Base-by-base conservation (phyloP, 164 flowering plant genomes). In the Sedum album region DNA sequence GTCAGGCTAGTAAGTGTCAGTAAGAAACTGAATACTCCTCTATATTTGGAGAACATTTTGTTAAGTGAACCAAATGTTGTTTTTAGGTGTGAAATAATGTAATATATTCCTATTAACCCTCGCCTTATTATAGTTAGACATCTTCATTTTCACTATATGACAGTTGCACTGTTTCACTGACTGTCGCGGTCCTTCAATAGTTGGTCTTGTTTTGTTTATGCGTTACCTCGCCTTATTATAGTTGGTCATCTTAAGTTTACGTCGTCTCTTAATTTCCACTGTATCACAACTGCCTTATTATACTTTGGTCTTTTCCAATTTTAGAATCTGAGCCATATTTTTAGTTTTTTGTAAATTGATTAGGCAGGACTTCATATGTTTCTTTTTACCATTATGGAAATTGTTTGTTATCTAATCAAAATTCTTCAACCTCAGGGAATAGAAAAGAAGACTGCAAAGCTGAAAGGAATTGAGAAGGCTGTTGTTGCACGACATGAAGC, bases 401-500 rank as follows among this genome's bases (percentile, higher is more conserved):
- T 26, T 57, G 31, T 65, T 10, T 26, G 20, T 4, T 21, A 53
- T 25, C 55, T 35, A 46, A 74, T 60, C 36, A 36, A 33, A 23
- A 41, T 44, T 23, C 49, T 49, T 46, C 31, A 69, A 18, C 68
- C 68, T 60, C 71, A 94, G 99, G 99, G 99, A 26, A 94, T 94
- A 72, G 99, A 94, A 73, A 94, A 94, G 81, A 94, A 94, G 78
- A 84, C 88, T 72, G 81, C 87, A 66, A 94, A 84, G 75, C 80
- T 94, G 75, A 81, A 85, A 76, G 96, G 97, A 74, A 76, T 68
- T 79, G 99, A 94, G 81, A 94, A 85, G 83, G 97, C 88, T 78
- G 99, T 94, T 26, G 99, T 94, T 79, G 97, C 99, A 66, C 80
- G 97, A 60, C 99, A 94, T 82, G 99, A 94, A 82, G 99, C 91